Evolutionary conservation across 441 rosid genomes (phyloP).

Genomic region (Hura crepitans): DNA sequence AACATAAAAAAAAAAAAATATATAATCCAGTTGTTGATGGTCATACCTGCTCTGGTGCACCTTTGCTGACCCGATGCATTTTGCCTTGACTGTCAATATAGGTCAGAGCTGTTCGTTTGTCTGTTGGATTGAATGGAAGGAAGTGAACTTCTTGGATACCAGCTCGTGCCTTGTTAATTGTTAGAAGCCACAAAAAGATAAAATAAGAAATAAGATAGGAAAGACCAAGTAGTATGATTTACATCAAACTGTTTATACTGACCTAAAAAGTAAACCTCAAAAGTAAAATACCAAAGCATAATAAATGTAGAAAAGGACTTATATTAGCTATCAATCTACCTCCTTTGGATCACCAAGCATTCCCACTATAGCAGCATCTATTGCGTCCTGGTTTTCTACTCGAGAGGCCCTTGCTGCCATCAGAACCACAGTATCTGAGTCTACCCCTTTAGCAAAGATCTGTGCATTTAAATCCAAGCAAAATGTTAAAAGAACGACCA

Average conservation of each 20-base stretch:
- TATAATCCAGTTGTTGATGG: no score
- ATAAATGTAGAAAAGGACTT: not conserved
- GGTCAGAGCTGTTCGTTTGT: no score
- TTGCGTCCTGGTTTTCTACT: constrained; percentile 81
- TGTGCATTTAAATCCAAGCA: constrained; percentile 13
- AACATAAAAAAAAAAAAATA: not conserved
- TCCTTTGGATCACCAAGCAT: constrained; percentile 71
- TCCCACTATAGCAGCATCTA: constrained; percentile 71
- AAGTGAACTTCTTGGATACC: no score
- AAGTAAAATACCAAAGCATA: not conserved
- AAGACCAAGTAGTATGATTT: not conserved
- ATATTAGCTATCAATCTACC: constrained; percentile 29
- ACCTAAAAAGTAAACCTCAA: not conserved
- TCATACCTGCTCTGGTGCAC: no score
- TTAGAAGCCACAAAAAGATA: not conserved
- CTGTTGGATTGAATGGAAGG: no score
- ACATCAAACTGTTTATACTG: not conserved
- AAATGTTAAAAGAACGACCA: not conserved
- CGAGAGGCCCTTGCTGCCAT: constrained; percentile 79
- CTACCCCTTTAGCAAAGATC: constrained; percentile 42
- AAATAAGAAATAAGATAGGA: no score
- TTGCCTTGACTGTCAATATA: no score
- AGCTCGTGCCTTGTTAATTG: no score
- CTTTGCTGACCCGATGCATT: no score
- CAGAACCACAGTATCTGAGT: constrained; percentile 43